These are phyloP conservation scores for Claviceps sorghi DNA, from an alignment of 2,329 filamentous ascomycete species.

Conservation along the genomic window DNA sequence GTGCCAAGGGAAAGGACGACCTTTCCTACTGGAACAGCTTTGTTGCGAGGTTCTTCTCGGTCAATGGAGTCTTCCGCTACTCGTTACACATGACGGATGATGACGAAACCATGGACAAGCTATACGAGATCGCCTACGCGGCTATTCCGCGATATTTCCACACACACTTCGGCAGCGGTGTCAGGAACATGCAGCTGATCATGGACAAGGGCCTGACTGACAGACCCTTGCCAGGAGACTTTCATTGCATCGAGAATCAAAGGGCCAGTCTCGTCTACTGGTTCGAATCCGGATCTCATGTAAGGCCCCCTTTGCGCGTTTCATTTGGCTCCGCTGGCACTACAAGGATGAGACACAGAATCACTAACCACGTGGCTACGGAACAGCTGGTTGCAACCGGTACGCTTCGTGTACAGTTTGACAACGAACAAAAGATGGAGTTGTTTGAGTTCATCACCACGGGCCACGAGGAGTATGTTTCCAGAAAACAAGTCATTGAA, in stretches of 20 bases:
- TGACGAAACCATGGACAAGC: constrained; percentile 51
- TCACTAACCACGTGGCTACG: not conserved
- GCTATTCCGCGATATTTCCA: constrained; percentile 80
- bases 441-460: constrained; percentile 68
- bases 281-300: constrained; percentile 72
- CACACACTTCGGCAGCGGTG: constrained; percentile 75
- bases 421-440: constrained; percentile 66
- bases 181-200: constrained; percentile 73
- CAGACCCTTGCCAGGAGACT: constrained; percentile 43
- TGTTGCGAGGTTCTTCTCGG: constrained; percentile 68
- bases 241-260: constrained; percentile 59
- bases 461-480: constrained; percentile 70
- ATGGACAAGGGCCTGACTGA: constrained; percentile 53
- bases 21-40: constrained; percentile 67
- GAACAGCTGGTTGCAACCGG: constrained; percentile 61
- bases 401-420: constrained; percentile 63
- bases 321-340: not conserved
- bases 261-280: constrained; percentile 77
- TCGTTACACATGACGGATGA: constrained; percentile 44
- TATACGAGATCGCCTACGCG: constrained; percentile 72
- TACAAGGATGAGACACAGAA: too few species aligned
- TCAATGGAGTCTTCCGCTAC: constrained; percentile 61
- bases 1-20: constrained; percentile 48
- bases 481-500: constrained; percentile 49
- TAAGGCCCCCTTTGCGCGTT: constrained; percentile 36